These are phyloP conservation scores for Capsicum pubescens DNA, from an alignment of 257 asterid genomes.

Conservation along the genomic window DNA sequence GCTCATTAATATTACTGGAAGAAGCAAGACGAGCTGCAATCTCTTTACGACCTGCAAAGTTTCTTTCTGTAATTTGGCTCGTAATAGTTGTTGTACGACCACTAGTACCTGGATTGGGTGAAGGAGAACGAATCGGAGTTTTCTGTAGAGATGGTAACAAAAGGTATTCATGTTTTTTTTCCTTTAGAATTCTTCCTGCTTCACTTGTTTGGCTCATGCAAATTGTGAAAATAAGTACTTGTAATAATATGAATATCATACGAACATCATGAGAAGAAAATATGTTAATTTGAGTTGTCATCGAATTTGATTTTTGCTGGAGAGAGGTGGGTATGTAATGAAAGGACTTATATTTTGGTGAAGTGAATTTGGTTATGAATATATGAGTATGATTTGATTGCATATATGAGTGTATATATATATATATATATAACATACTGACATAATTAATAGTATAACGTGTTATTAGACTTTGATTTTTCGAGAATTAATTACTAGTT, in stretches of 20 bases:
- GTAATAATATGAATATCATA: not conserved
- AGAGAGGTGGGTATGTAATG: not conserved
- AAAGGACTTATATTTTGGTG: not conserved
- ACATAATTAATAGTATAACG: not conserved
- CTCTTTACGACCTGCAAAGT: not conserved
- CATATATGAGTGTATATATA: not conserved
- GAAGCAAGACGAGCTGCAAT: not conserved
- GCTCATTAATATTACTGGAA: not conserved
- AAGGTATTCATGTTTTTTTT: not conserved
- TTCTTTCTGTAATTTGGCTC: not conserved
- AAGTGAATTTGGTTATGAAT: too few species aligned
- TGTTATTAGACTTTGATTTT: not conserved
- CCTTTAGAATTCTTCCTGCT: not conserved
- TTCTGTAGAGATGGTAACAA: not conserved
- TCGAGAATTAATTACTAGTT: not conserved
- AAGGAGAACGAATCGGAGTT: not conserved
- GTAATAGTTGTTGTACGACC: not conserved
- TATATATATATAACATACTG: not conserved
- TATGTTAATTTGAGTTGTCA: not conserved
- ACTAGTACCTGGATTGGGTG: not conserved
- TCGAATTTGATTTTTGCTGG: not conserved
- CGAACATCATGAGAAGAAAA: not conserved
- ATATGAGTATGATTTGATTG: not conserved
- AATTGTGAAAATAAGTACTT: not conserved
- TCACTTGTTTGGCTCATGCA: not conserved